Conservation (phyloP, 1,284 basidiomycete genomes). For the Austropuccinia psidii region DNA sequence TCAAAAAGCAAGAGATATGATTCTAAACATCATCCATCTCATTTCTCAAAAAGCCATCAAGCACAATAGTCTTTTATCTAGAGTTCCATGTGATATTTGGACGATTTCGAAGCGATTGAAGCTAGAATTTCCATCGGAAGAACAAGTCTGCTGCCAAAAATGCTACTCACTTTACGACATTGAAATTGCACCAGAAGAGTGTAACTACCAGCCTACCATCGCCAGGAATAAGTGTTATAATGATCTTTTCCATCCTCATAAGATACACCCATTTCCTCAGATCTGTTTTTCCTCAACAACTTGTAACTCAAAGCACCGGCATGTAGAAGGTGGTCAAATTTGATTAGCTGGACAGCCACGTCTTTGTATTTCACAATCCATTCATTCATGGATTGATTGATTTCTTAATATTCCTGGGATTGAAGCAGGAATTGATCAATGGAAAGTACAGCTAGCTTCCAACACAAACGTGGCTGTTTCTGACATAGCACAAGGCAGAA, state of each 20-base stretch:
- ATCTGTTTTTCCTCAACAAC: background rate
- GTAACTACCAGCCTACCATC: background rate
- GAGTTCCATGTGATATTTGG: no score
- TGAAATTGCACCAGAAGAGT: background rate
- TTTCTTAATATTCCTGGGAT: background rate
- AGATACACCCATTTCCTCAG: background rate
- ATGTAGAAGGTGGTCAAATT: background rate
- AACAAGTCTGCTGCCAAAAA: background rate
- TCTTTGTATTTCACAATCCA: background rate
- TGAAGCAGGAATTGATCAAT: constrained; percentile 12
- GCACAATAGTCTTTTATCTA: no score
- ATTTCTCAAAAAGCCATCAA: no score
- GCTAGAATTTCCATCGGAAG: background rate
- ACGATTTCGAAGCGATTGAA: background rate
- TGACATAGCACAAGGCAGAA: background rate
- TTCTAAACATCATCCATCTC: no score
- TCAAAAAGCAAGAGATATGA: no score
- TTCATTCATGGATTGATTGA: background rate
- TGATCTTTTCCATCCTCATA: no score
- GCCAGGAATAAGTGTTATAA: no score
- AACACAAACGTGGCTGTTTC: no score
- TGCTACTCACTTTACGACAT: background rate
- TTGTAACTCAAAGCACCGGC: background rate
- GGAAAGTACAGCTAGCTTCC: no score
- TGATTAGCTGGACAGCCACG: no score